These are phyloP conservation scores for Rhizopus delemar DNA, from an alignment of 371 early-diverging fungal species.

Conservation along the genomic window DNA sequence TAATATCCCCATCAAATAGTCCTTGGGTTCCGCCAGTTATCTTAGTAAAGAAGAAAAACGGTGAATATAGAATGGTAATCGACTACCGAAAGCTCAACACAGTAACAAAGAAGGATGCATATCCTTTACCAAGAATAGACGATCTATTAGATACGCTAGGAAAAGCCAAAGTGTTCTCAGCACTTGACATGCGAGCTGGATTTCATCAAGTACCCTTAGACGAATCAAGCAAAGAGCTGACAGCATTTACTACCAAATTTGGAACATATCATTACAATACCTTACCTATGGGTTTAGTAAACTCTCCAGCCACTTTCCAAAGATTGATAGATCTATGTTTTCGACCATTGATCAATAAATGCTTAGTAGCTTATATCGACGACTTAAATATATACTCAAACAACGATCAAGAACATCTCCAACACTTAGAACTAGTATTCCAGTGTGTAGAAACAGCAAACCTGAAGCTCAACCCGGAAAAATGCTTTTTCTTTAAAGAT, in stretches of 20 bases:
- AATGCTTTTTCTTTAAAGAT: background rate
- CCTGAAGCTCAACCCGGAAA: conserved; percentile 7
- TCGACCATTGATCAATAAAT: too few relatives aligned
- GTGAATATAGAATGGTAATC: too few relatives aligned
- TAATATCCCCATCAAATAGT: too few relatives aligned
- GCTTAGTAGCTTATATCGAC: too few relatives aligned
- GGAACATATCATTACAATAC: conserved; percentile 41
- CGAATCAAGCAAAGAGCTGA: conserved; percentile 10
- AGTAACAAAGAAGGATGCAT: too few relatives aligned
- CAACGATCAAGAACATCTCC: conserved; percentile 40
- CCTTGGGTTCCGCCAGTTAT: too few relatives aligned
- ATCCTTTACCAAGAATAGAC: conserved; percentile 19
- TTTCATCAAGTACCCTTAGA: conserved; percentile 13
- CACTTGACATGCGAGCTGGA: conserved; percentile 10
- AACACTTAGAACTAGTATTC: conserved; percentile 40
- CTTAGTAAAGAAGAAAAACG: too few relatives aligned
- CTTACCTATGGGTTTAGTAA: too few relatives aligned
- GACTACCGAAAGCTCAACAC: too few relatives aligned
- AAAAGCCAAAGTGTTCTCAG: background rate
- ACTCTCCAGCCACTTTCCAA: too few relatives aligned
- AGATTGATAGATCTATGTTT: too few relatives aligned
- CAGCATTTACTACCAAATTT: conserved; percentile 29
- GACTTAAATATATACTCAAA: conserved; percentile 43
- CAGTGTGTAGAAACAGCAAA: conserved; percentile 20
- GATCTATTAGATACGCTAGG: conserved; percentile 24